phyloP scores from a whole-genome alignment of 805 yeast genomes.

The Candida rishiriensis region DNA sequence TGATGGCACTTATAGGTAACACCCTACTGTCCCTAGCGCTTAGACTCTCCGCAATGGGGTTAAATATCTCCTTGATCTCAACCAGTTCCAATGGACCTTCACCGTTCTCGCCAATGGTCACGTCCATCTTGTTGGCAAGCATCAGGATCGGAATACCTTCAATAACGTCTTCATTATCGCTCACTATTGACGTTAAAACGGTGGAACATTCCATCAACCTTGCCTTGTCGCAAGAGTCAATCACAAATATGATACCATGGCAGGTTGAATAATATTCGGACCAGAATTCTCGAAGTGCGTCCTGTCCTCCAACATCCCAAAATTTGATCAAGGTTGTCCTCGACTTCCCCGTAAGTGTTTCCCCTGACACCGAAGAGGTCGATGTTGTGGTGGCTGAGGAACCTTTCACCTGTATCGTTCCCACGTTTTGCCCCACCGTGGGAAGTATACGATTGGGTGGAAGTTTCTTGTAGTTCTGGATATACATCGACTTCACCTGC shows the following conservation, averaged over 20 bases:
- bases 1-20: conserved; percentile 82
- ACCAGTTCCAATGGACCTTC: conserved; percentile 63
- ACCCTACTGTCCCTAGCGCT: conserved; percentile 91
- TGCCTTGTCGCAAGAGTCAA: conserved; percentile 83
- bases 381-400: not conserved
- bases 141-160: conserved; percentile 86
- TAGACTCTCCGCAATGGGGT: conserved; percentile 74
- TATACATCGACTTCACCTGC: conserved; percentile 53
- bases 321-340: conserved; percentile 50
- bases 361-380: too few species aligned
- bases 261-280: conserved; percentile 76
- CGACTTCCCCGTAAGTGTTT: too few species aligned
- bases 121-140: conserved; percentile 94
- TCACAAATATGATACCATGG: conserved; percentile 88
- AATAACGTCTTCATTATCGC: conserved; percentile 43
- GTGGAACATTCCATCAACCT: conserved; percentile 79
- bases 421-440: conserved; percentile 91
- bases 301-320: conserved; percentile 98
- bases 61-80: conserved; percentile 77
- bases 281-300: conserved; percentile 82
- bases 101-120: conserved; percentile 65
- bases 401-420: conserved; percentile 34
- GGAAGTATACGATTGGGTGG: conserved; percentile 71
- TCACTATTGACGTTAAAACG: conserved; percentile 53
- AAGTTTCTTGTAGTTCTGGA: conserved; percentile 39